phyloP scores from a whole-genome alignment of 164 flowering plant genomes.

The Vitis cinerea region DNA sequence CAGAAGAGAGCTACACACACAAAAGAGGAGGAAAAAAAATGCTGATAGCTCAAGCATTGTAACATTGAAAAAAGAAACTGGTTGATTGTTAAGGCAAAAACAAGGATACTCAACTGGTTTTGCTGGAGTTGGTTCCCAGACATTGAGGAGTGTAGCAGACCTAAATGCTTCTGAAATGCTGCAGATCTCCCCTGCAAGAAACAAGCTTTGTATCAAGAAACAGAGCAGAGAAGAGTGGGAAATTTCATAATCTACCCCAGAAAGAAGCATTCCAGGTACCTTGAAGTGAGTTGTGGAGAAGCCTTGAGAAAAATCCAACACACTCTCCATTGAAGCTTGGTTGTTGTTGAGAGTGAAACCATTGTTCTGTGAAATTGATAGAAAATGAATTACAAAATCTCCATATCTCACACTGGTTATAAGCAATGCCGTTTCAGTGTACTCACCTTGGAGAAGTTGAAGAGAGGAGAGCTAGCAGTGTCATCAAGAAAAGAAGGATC shows the following conservation, averaged over 20 bases:
- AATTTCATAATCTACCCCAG: not conserved
- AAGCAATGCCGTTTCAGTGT: not conserved
- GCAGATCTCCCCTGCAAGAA: slow-evolving; percentile 51
- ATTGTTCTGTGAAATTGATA: slow-evolving; percentile 32
- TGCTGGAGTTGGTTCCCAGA: slow-evolving; percentile 44
- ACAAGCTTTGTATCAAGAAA: not conserved
- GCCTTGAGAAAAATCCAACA: slow-evolving; percentile 61
- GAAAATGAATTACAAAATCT: too few relatives aligned
- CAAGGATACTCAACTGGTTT: slow-evolving; percentile 46
- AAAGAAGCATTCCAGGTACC: slow-evolving; percentile 29
- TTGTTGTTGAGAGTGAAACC: slow-evolving; percentile 23
- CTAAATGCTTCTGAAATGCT: slow-evolving; percentile 40
- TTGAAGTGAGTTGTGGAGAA: slow-evolving; percentile 59
- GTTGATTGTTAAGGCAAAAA: not conserved
- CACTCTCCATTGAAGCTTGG: slow-evolving; percentile 42
- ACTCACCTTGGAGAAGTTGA: slow-evolving; percentile 48
- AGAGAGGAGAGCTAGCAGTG: slow-evolving; percentile 81
- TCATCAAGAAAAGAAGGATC: slow-evolving; percentile 62
- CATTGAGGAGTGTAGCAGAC: slow-evolving; percentile 42
- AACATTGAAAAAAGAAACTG: not conserved
- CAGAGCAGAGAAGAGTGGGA: not conserved
- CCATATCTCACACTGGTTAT: too few relatives aligned
- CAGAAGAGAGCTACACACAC: not conserved
- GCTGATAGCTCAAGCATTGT: not conserved
- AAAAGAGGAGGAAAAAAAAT: not conserved